Evolutionary conservation across 2,329 filamentous ascomycete genomes (phyloP).

Genomic region (Diaporthe caulivora): DNA sequence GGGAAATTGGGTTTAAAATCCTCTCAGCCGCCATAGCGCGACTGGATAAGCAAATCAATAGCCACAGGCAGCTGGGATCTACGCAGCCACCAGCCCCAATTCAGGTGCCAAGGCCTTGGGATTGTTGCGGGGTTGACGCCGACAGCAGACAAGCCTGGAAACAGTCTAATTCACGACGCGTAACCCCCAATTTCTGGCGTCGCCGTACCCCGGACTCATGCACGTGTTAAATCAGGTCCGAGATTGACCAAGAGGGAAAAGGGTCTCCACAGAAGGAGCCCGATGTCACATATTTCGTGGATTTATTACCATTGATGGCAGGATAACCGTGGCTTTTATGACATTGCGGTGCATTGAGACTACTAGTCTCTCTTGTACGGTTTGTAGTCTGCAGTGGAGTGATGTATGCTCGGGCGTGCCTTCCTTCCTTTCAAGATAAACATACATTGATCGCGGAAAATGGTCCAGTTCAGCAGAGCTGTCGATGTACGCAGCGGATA

Average conservation of each 20-base stretch:
- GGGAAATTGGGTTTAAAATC: neutral
- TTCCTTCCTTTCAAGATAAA: no score
- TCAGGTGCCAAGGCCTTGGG: conserved; percentile 11
- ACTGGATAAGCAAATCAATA: neutral
- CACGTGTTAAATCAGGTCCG: conserved; percentile 11
- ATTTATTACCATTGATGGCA: neutral
- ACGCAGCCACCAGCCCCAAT: neutral
- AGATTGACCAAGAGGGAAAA: neutral
- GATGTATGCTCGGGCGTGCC: no score
- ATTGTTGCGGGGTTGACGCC: conserved; percentile 8
- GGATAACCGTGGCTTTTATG: no score
- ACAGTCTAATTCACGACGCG: neutral
- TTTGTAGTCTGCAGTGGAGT: neutral
- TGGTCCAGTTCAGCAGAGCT: no score
- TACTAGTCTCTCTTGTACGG: no score
- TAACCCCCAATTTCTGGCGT: neutral
- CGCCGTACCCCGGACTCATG: neutral
- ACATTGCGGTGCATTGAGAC: no score
- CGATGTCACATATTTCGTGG: neutral
- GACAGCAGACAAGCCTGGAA: neutral
- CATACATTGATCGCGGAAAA: no score
- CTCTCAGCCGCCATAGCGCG: neutral
- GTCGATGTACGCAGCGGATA: no score
- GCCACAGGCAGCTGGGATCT: neutral
- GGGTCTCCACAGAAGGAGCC: neutral